Base-by-base conservation (phyloP, 2,329 filamentous ascomycete genomes). In the Aspergillus hortae region DNA sequence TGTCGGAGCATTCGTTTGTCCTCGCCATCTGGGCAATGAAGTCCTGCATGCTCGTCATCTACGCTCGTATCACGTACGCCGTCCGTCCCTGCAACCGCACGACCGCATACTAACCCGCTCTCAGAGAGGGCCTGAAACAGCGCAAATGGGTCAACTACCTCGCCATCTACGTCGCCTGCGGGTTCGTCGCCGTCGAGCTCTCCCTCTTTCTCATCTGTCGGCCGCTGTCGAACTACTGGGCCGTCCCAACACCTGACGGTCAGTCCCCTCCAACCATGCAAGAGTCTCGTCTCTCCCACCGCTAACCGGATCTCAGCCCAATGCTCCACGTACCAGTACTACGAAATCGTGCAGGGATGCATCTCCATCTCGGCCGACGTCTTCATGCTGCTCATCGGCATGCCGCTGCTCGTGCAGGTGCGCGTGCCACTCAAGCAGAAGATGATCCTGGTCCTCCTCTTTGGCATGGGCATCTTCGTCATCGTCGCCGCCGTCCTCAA, bases 1-100 rank as follows among this genome's bases (percentile, higher is more conserved):
- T 84, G 7, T 79, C 81, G 2, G 83, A 87, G 57, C 75, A 85
- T 66, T 77, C 80, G 60, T 86, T 88, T 71, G 72, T 85, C 15
- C 71, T 83, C n/a, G 65, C 67, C 4, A 64, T 74, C 30, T 83
- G 80, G 79, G 63, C 74, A 14, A 70, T 80, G 56, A 83, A 83
- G 56, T 67, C 74, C 21, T 81, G 79, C 59, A 73, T 83, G 63
- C 65, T 82, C 57, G 68, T 80, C 36, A 78, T 82, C 60, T 80
- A 80, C 63, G 66, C 69, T 30, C 74, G 77, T 36, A 74, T 80
- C 67, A 80, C 77, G 66, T 74, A 66, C 44, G 65, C 56, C 7
- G 15, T 35, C 19, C 44, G 23, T 12, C 12, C 17, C 14, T 25
- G 3, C 12, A 19, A 4, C 23, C 19, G 30, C 35, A 38, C 11